phyloP scores from a whole-genome alignment of 2,329 filamentous ascomycete genomes.

The Fusarium dlaminii region DNA sequence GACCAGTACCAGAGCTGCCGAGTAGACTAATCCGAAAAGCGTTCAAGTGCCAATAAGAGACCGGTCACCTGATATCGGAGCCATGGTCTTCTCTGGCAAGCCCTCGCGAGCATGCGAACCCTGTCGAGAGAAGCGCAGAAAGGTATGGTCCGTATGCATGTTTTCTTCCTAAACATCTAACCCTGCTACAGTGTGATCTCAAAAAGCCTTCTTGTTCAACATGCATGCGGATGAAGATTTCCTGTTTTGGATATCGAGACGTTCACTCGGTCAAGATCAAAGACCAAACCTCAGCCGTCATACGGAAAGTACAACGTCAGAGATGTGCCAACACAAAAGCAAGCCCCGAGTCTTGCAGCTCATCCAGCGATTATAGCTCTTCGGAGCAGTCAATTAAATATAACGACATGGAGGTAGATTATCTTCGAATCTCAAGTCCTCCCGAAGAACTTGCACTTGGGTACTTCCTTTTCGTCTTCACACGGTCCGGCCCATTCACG shows the following conservation, averaged over 20 bases:
- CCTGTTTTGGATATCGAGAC: neutral
- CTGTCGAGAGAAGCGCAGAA: slow-evolving; percentile 5
- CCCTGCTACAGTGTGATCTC: neutral
- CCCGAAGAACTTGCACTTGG: neutral
- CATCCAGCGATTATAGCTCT: neutral
- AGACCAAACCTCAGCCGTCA: neutral
- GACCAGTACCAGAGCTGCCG: accelerated
- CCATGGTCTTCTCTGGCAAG: neutral
- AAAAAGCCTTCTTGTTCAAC: neutral
- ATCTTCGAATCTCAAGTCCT: neutral
- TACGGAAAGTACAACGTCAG: neutral
- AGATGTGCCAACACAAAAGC: neutral
- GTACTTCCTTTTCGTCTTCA: neutral
- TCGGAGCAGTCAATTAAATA: accelerated
- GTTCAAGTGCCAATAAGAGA: neutral
- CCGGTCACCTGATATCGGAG: neutral
- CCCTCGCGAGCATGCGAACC: neutral
- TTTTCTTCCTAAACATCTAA: neutral
- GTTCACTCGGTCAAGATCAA: neutral
- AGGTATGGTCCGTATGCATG: neutral
- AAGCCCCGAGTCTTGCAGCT: accelerated
- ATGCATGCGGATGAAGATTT: neutral
- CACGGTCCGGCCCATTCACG: neutral
- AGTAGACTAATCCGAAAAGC: neutral
- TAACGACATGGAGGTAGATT: neutral